Percentiles rank a stretch among this genome's conserved stretches.
phyloP scores from a whole-genome alignment of 2,329 filamentous ascomycete species.

The Microcera coccophila region DNA sequence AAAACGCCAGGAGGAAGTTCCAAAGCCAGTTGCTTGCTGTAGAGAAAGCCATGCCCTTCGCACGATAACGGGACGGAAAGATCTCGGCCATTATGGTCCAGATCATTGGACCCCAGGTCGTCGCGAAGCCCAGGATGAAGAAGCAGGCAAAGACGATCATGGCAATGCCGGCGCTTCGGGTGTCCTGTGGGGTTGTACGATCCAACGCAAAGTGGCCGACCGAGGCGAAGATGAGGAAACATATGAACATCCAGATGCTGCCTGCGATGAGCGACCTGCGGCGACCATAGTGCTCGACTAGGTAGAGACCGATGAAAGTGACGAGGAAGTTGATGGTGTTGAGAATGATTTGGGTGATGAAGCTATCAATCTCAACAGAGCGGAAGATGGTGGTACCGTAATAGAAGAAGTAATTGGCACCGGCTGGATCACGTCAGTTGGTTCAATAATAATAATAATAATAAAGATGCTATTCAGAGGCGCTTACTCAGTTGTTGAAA shows the following conservation, averaged over 20 bases:
- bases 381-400: slow-evolving; percentile 54
- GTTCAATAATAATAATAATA: not conserved
- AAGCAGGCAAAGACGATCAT: slow-evolving; percentile 62
- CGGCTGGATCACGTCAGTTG: slow-evolving; percentile 30
- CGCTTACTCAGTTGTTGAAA: slow-evolving; percentile 58
- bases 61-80: slow-evolving; percentile 60
- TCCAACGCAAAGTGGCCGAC: slow-evolving; percentile 49
- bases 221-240: slow-evolving; percentile 56
- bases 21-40: slow-evolving; percentile 64
- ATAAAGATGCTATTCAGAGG: not conserved
- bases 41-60: slow-evolving; percentile 56
- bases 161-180: slow-evolving; percentile 48
- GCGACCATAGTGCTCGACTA: slow-evolving; percentile 65
- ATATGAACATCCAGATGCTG: slow-evolving; percentile 57
- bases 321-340: slow-evolving; percentile 63
- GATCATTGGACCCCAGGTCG: slow-evolving; percentile 63
- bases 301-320: slow-evolving; percentile 65
- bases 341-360: slow-evolving; percentile 64
- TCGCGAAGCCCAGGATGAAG: slow-evolving; percentile 63
- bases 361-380: slow-evolving; percentile 52
- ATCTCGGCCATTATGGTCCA: slow-evolving; percentile 64
- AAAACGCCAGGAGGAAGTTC: slow-evolving; percentile 74
- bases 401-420: slow-evolving; percentile 65
- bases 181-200: slow-evolving; percentile 30
- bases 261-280: slow-evolving; percentile 60